These are phyloP conservation scores for Calamus simplicifolius DNA, from an alignment of 176 grass and related monocot species.

Conservation along the genomic window DNA sequence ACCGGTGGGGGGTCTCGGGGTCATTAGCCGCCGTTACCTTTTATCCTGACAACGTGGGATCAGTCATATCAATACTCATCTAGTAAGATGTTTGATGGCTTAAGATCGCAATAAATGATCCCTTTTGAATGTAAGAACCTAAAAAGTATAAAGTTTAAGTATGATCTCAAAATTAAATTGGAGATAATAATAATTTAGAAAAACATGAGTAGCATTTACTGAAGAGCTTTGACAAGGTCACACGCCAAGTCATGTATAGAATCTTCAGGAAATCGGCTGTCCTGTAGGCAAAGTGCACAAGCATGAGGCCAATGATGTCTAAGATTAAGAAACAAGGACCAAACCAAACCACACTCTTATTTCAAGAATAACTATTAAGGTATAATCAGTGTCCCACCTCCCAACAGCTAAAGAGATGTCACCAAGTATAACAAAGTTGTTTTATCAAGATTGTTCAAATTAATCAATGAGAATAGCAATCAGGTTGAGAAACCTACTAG, in stretches of 20 bases:
- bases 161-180: slow-evolving; percentile 11
- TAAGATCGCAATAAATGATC: slow-evolving; percentile 94
- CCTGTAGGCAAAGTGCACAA: slow-evolving; percentile 24
- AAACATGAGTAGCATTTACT: slow-evolving; percentile 41
- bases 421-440: too few relatives aligned
- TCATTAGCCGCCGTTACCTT: too few relatives aligned
- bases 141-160: slow-evolving; percentile 13
- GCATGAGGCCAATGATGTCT: too few relatives aligned
- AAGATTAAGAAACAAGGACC: not conserved
- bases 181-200: slow-evolving; percentile 1
- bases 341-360: not conserved
- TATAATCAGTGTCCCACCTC: too few relatives aligned
- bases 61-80: slow-evolving; percentile 92
- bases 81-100: slow-evolving; percentile 96
- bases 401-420: too few relatives aligned
- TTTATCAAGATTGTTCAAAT: too few relatives aligned
- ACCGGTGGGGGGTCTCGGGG: too few relatives aligned
- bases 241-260: slow-evolving; percentile 84
- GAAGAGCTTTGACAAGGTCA: slow-evolving; percentile 77
- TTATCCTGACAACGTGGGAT: too few relatives aligned
- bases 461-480: too few relatives aligned
- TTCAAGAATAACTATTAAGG: too few relatives aligned
- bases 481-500: too few relatives aligned
- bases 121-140: slow-evolving; percentile 99
- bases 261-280: slow-evolving; percentile 77